Conservation (phyloP, 345 rosid species). For the Excoecaria agallocha region DNA sequence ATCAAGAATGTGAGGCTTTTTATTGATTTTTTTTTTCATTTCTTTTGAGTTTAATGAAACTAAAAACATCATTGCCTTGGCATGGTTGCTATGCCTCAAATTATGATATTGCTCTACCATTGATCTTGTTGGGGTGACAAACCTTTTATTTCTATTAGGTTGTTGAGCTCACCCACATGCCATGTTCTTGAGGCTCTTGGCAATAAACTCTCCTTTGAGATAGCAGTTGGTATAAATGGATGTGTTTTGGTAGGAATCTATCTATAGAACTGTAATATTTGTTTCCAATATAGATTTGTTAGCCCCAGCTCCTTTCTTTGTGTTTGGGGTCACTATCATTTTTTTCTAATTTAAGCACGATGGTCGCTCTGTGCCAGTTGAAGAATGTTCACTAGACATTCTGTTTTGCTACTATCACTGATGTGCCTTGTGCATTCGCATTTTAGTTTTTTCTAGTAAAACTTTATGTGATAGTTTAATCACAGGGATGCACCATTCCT, state of each 20-base stretch:
- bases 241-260: slow-evolving; percentile 57
- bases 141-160: slow-evolving; percentile 35
- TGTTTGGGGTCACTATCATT: not conserved
- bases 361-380: not conserved
- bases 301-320: not conserved
- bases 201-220: slow-evolving; percentile 70
- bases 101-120: not conserved
- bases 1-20: slow-evolving; percentile 62
- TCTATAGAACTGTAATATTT: not conserved
- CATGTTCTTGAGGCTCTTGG: slow-evolving; percentile 79
- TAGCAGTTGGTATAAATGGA: slow-evolving; percentile 81
- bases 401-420: not conserved
- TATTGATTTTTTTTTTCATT: not conserved
- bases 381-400: not conserved
- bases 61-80: not conserved
- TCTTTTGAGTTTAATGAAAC: slow-evolving; percentile 7
- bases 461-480: not conserved
- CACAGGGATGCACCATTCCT: not conserved
- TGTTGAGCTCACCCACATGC: slow-evolving; percentile 69
- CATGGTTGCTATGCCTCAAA: not conserved
- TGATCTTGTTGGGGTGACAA: not conserved
- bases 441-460: not conserved
- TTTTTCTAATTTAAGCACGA: slow-evolving; percentile 12
- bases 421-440: not conserved
- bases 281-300: no score